These are phyloP conservation scores for Pseudogymnoascus sp. DNA, from an alignment of 2,329 filamentous ascomycete species.

Conservation along the genomic window DNA sequence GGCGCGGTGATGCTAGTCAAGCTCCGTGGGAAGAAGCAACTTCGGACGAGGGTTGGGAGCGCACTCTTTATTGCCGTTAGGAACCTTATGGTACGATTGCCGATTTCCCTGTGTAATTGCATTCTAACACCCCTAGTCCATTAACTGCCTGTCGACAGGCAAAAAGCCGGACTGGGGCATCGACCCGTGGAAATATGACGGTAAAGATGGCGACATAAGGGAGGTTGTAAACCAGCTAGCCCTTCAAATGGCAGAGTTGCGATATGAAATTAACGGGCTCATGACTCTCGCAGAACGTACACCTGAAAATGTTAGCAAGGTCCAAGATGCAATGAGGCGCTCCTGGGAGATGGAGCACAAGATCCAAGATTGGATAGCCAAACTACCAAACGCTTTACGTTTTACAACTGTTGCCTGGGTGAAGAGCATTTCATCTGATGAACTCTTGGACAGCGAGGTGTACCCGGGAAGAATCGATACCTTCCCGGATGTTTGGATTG, in stretches of 20 bases:
- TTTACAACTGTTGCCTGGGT: conserved; percentile 52
- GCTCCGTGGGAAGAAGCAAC: conserved; percentile 49
- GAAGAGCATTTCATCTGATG: conserved; percentile 44
- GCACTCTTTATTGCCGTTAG: conserved; percentile 54
- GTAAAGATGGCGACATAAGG: conserved; percentile 41
- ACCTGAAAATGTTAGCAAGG: conserved; percentile 44
- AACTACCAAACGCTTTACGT: conserved; percentile 45
- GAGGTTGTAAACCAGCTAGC: conserved; percentile 41
- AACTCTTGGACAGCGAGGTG: conserved; percentile 49
- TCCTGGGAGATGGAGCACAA: conserved; percentile 49
- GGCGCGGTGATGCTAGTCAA: conserved; percentile 57
- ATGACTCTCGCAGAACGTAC: conserved; percentile 43
- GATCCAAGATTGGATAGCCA: conserved; percentile 45
- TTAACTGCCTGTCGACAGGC: conserved; percentile 50
- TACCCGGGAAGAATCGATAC: conserved; percentile 56
- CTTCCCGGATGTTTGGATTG: conserved; percentile 53
- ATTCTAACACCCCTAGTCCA: conserved; percentile 45
- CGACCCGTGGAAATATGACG: conserved; percentile 55
- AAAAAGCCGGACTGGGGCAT: conserved; percentile 47
- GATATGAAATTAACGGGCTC: conserved; percentile 46
- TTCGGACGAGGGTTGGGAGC: conserved; percentile 47
- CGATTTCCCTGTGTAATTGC: neutral
- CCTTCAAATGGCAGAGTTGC: conserved; percentile 50
- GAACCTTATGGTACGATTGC: conserved; percentile 49
- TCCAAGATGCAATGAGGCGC: conserved; percentile 46